Evolutionary conservation across 2,329 filamentous ascomycete species (phyloP).

Genomic region (Aspergillus tubingensis): DNA sequence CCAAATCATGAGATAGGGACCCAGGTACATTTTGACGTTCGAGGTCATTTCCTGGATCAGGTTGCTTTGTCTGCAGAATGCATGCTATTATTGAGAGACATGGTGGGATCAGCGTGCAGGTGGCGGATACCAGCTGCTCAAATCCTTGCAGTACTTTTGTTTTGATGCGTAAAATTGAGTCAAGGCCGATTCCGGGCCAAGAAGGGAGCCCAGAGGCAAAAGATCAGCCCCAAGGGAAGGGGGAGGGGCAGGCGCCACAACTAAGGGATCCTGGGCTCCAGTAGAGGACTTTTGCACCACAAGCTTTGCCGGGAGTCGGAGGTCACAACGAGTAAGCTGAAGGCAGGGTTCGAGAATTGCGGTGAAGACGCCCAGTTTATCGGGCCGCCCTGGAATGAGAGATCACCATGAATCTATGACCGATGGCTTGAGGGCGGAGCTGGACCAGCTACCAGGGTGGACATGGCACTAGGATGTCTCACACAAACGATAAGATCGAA

Average conservation of each 20-base stretch:
- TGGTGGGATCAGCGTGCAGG: conserved; percentile 8
- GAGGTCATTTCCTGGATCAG: conserved; percentile 17
- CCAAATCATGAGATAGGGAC: conserved; percentile 13
- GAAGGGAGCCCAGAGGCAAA: conserved; percentile 6
- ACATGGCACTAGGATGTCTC: conserved; percentile 2
- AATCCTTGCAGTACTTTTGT: conserved; percentile 22
- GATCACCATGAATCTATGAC: conserved; percentile 5
- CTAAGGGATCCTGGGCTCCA: neutral
- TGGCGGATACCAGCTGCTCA: conserved; percentile 9
- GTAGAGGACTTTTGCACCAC: conserved; percentile 10
- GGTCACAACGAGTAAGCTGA: conserved; percentile 5
- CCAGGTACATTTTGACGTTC: conserved; percentile 5
- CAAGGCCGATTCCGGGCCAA: conserved; percentile 12
- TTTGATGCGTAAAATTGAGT: conserved; percentile 9
- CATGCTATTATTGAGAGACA: conserved; percentile 11
- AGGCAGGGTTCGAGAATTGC: conserved; percentile 12
- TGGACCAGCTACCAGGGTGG: neutral
- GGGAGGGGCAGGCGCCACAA: conserved; percentile 1
- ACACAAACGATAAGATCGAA: conserved; percentile 13
- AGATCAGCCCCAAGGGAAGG: conserved; percentile 19
- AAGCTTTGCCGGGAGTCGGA: conserved; percentile 9
- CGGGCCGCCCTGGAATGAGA: conserved; percentile 8
- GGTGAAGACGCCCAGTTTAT: conserved; percentile 14
- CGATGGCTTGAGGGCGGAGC: neutral
- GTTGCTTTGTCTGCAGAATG: conserved; percentile 16